Evolutionary conservation across 192 early-diverging fungal species (phyloP).

Genomic region (Coemansia javaensis): DNA sequence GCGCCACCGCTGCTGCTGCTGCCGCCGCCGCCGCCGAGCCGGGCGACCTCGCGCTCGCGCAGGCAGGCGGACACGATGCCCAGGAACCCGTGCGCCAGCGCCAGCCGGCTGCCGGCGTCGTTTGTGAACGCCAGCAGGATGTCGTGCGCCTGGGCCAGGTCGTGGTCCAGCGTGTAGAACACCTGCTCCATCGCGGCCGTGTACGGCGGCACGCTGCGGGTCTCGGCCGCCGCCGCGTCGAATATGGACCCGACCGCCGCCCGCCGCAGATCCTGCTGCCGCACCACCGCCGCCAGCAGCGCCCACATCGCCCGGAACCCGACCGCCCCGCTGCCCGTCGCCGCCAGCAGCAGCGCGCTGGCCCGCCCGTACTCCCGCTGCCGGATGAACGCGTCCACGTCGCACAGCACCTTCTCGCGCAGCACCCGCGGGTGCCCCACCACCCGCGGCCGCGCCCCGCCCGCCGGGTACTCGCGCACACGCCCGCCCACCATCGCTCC

Average conservation of each 20-base stretch:
- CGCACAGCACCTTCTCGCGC: conserved; percentile 15
- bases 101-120: conserved; percentile 19
- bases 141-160: conserved; percentile 7
- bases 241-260: conserved; percentile 4
- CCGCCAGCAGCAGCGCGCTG: conserved; percentile 27
- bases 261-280: conserved; percentile 4
- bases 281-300: conserved; percentile 15
- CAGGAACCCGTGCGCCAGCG: conserved; percentile 26
- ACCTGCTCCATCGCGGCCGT: conserved; percentile 19
- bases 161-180: conserved; percentile 8
- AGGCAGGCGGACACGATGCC: conserved; percentile 34
- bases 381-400: conserved; percentile 24
- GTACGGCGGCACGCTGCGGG: conserved; percentile 3
- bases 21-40: not conserved
- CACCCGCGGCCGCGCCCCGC: too few relatives aligned
- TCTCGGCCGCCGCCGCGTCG: conserved; percentile 10
- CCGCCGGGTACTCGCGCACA: not conserved
- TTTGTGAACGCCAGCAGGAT: conserved; percentile 10
- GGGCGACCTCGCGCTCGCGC: conserved; percentile 24
- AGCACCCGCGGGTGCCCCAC: conserved; percentile 2
- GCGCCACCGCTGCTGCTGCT: too few relatives aligned
- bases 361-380: conserved; percentile 33
- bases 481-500: conserved; percentile 1
- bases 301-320: conserved; percentile 19
- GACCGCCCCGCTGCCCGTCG: conserved; percentile 10